Conservation (phyloP, 2,329 filamentous ascomycete genomes). For the Trichoderma cornu-damae region DNA sequence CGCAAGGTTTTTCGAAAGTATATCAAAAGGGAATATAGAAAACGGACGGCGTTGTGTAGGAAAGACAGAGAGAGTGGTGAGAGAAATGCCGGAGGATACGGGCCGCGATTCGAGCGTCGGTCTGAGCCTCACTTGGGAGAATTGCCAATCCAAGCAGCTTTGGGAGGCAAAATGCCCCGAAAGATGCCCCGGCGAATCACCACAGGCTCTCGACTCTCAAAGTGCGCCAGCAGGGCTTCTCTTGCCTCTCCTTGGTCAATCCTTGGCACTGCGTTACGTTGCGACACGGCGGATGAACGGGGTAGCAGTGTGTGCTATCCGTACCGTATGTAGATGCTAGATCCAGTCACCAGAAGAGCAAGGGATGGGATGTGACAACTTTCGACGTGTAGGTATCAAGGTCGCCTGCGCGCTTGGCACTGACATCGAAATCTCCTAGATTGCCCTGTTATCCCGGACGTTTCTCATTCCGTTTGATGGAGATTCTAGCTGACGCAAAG, state of each 20-base stretch:
- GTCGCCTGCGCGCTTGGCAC: not conserved
- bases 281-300: not conserved
- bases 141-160: too few relatives aligned
- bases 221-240: not conserved
- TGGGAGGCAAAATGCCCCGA: too few relatives aligned
- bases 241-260: not conserved
- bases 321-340: too few relatives aligned
- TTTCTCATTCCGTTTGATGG: not conserved
- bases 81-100: not conserved
- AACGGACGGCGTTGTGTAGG: not conserved
- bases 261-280: not conserved
- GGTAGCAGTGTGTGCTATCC: not conserved
- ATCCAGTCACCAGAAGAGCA: not conserved
- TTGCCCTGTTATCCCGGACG: too few relatives aligned
- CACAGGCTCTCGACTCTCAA: not conserved
- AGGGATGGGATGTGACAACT: not conserved
- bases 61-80: not conserved
- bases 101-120: not conserved
- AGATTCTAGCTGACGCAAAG: not conserved
- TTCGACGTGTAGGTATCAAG: not conserved
- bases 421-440: not conserved
- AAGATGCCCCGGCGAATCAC: conserved; percentile 6
- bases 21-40: not conserved
- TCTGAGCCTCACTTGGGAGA: not conserved
- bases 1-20: not conserved